Evolutionary conservation across 2,329 filamentous ascomycete genomes (phyloP), one percentile per base, ranked within the genome.

Genomic region (Aspergillus fumigatiaffinis): DNA sequence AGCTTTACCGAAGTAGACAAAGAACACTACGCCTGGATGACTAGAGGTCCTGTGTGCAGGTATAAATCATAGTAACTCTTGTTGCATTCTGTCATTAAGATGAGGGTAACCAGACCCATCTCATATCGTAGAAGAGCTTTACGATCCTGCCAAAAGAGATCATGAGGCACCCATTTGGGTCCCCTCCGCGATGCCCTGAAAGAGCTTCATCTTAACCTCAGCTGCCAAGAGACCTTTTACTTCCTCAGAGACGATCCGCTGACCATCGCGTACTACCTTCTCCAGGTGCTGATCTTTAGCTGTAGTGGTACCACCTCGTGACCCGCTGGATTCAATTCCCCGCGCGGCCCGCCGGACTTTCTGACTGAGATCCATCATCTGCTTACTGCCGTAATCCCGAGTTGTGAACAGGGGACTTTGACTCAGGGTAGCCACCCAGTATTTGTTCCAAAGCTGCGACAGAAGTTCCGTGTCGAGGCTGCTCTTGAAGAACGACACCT

Each of bases 381-480:
- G 92, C 74, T 92, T 94, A 68, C 89, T 96, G 53, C 88, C 89
- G 71, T 92, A 99, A 66, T 97, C 93, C 61, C 92, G 89, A 70
- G 96, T 97, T 55, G 91, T 92, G 67, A 96, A 87, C 4, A 97
- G 83, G 23, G 93, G 92, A 66, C 87, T 94, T 67, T 96, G 91
- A 32, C 91, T 95, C 21, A 99, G 84, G 5, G 94, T 99, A 70
- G 95, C 90, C 35, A 97, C 92, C 94, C 75, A 77, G 80, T 99
- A 99, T 76, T 97, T 97, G 80, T 97, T 96, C 94, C 94, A 97
- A 29, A 99, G 81, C 52, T 91, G 83, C 69, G 95, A 91, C 4
- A 99, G 81, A 25, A 99, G 82, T 66, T 92, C 89, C 1, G 87
- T 84, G 76, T 99, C 94, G 28, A 99, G 87, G 0, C 89, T 89